Conservation (phyloP, 345 rosid species). For the Cardamine resedifolia region DNA sequence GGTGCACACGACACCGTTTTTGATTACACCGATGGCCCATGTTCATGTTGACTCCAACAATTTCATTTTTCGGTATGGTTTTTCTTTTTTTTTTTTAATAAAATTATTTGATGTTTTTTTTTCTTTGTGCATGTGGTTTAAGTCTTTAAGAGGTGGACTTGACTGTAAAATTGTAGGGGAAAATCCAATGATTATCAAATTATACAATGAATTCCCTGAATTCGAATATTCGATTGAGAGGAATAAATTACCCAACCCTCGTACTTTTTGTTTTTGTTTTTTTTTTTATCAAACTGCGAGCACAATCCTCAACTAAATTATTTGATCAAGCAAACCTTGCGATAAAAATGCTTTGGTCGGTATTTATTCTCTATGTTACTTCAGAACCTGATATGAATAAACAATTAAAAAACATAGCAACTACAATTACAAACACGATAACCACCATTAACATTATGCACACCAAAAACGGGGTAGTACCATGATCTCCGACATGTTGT, state of each 20-base stretch:
- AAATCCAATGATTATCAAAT: not conserved
- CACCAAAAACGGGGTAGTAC: constrained; percentile 7
- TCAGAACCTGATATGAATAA: constrained; percentile 2
- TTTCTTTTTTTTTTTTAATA: no score
- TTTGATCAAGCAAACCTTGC: no score
- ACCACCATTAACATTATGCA: constrained; percentile 19
- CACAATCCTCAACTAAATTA: no score
- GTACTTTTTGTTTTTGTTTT: not conserved
- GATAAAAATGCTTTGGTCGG: not conserved
- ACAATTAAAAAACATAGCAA: not conserved
- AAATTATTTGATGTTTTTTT: no score
- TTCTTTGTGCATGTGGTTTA: not conserved
- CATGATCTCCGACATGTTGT: not conserved
- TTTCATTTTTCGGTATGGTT: not conserved
- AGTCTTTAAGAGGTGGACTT: not conserved
- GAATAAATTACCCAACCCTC: not conserved
- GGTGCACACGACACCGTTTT: constrained; percentile 13
- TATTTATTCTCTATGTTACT: not conserved
- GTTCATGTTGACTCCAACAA: constrained; percentile 27
- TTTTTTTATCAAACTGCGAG: not conserved
- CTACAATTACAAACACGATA: constrained; percentile 12
- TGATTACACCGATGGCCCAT: constrained; percentile 27
- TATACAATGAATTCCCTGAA: not conserved
- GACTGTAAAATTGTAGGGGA: not conserved
- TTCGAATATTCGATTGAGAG: not conserved